Conservation (phyloP, 345 rosid genomes). For the Geranium rotundifolium region DNA sequence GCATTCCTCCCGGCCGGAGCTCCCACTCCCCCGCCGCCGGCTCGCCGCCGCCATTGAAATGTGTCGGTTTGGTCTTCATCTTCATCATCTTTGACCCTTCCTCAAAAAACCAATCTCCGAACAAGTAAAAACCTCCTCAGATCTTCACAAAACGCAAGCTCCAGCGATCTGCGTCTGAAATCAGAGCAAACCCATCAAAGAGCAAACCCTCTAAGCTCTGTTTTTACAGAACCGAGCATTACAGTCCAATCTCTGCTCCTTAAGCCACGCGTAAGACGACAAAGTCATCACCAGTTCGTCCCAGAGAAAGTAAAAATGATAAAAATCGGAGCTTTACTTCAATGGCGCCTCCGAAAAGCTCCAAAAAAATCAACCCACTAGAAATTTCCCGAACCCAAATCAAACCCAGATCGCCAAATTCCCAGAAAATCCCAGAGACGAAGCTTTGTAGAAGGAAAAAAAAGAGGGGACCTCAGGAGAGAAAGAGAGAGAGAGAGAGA, state of each 20-base stretch:
- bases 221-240: constrained; percentile 26
- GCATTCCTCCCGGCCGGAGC: constrained; percentile 96
- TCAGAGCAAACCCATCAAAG: constrained; percentile 7
- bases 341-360: too few species aligned
- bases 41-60: constrained; percentile 26
- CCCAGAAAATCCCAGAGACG: neutral
- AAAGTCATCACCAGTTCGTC: constrained; percentile 1
- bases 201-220: constrained; percentile 11
- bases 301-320: constrained; percentile 19
- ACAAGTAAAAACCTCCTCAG: too few species aligned
- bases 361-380: neutral
- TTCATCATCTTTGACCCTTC: constrained; percentile 45
- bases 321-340: neutral
- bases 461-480: neutral
- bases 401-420: neutral
- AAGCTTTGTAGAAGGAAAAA: too few species aligned
- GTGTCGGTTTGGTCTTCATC: constrained; percentile 47
- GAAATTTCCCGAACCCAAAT: too few species aligned
- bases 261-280: constrained; percentile 14
- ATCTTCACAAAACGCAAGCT: neutral
- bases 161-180: constrained; percentile 26
- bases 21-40: constrained; percentile 63
- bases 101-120: neutral
- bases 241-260: constrained; percentile 18
- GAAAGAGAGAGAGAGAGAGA: too few species aligned